A percentile compares a stretch with the other conserved stretches of the same genome.
Conservation (phyloP, 2,329 filamentous ascomycete species). For the Akanthomyces uredinophilus region DNA sequence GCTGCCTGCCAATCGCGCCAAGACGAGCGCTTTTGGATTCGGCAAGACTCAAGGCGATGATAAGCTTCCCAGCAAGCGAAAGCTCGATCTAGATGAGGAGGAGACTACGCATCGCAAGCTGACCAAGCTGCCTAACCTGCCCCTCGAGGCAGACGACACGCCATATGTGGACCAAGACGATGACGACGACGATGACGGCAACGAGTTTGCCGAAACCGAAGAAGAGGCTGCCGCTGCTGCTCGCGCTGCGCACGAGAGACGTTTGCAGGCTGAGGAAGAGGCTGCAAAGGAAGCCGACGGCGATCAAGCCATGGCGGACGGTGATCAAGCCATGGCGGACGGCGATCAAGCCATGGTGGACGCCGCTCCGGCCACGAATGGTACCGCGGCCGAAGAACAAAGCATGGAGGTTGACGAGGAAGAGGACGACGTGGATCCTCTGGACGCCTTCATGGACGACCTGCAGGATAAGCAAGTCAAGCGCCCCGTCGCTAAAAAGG, state of each 20-base stretch:
- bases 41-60: slow-evolving; percentile 59
- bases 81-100: slow-evolving; percentile 82
- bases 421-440: slow-evolving; percentile 73
- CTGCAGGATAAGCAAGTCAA: slow-evolving; percentile 51
- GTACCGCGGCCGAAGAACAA: slow-evolving; percentile 27
- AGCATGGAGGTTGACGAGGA: slow-evolving; percentile 54
- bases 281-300: slow-evolving; percentile 31
- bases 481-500: slow-evolving; percentile 24
- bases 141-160: slow-evolving; percentile 58
- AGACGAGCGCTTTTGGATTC: slow-evolving; percentile 81
- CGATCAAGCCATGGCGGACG: slow-evolving; percentile 28
- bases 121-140: slow-evolving; percentile 78
- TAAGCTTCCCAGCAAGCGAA: slow-evolving; percentile 64
- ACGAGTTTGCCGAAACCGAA: slow-evolving; percentile 75
- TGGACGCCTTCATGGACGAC: slow-evolving; percentile 95
- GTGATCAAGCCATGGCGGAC: slow-evolving; percentile 29
- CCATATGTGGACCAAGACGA: slow-evolving; percentile 59
- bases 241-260: slow-evolving; percentile 77
- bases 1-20: slow-evolving; percentile 63
- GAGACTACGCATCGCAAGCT: slow-evolving; percentile 82
- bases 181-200: slow-evolving; percentile 68
- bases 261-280: slow-evolving; percentile 50
- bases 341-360: slow-evolving; percentile 29
- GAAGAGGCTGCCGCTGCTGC: slow-evolving; percentile 84
- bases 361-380: slow-evolving; percentile 18